A percentile compares a stretch with the other conserved stretches of the same genome.
These are phyloP conservation scores for Royoungia palumana DNA, from an alignment of 768 basidiomycete species.

Conservation along the genomic window DNA sequence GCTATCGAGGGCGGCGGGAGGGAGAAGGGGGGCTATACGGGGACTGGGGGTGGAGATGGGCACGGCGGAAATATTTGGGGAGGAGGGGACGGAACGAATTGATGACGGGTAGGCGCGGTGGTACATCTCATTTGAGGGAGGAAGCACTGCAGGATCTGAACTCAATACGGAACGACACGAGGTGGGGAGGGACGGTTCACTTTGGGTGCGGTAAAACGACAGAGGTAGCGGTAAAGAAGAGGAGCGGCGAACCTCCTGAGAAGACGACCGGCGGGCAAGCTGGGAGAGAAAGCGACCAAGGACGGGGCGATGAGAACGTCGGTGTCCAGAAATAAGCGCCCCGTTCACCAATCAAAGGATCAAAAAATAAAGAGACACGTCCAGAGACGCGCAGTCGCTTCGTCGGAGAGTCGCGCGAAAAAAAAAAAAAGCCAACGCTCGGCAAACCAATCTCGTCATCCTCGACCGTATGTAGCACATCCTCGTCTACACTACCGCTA, in stretches of 20 bases:
- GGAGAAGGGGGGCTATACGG: conserved; percentile 49
- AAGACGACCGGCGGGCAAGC: conserved; percentile 10
- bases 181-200: conserved; percentile 13
- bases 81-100: conserved; percentile 52
- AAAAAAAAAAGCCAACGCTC: conserved; percentile 9
- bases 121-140: conserved; percentile 51
- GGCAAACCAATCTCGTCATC: not conserved
- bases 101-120: conserved; percentile 57
- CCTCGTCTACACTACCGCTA: no score
- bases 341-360: not conserved
- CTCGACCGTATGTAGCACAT: no score
- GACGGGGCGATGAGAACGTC: no score
- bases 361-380: not conserved
- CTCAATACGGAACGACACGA: conserved; percentile 15
- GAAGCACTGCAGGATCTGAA: conserved; percentile 25
- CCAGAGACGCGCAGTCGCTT: conserved; percentile 11
- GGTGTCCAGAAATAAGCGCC: no score
- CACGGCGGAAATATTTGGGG: conserved; percentile 25
- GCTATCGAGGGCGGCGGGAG: conserved; percentile 43
- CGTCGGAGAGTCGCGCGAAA: conserved; percentile 9
- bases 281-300: conserved; percentile 2
- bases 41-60: conserved; percentile 31
- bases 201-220: conserved; percentile 12
- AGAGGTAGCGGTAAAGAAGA: not conserved
- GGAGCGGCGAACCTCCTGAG: conserved; percentile 1